Base-by-base conservation (phyloP, 768 basidiomycete species). In the Podaxis sp. region DNA sequence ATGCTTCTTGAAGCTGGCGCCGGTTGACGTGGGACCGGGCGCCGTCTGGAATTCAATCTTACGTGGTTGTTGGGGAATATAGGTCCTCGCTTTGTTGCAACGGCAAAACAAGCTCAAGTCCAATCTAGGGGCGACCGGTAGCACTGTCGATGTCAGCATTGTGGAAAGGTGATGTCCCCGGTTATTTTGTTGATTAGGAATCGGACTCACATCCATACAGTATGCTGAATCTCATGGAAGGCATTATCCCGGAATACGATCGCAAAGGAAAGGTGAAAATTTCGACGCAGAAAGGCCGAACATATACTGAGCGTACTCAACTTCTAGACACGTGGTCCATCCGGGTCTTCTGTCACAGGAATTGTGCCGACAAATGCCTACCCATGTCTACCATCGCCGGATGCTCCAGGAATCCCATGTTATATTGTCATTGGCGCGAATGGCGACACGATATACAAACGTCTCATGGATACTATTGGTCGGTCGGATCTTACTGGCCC, bases 171-270 rank as follows among this genome's bases (percentile, higher is more conserved):
- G 53, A 68, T 27, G 9, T 50, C 49, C 24, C 13, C 11, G 24
- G 22, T 5, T 33, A 29, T 24, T 50, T 54, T 43, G 3, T 13
- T n/a, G 19, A 12, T 19, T n/a, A 41, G 24, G 13, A 15, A 15
- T 24, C 8, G 17, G 8, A 55, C 55, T 64, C 22, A 62, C 29
- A 41, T 9, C 29, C 22, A 25, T 37, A 19, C 60, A 90, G 88
- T 67, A 89, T 90, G 88, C 73, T 90, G 3, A 90, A 89, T 67
- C 73, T 89, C 53, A 90, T 89, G 89, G 89, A 90, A 67, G 88
- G 89, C 2, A 84, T 90, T 63, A 85, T 89, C 53, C 89, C 89
- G 11, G 89, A 88, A 71, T 89, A 87, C 60, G 87, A 89, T 69
- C 84, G 88, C 57, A 89, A 87, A 70, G 82, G 82, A 61, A 87